Conservation (phyloP, 306 rosid genomes). For the Trichosanthes truncata region DNA sequence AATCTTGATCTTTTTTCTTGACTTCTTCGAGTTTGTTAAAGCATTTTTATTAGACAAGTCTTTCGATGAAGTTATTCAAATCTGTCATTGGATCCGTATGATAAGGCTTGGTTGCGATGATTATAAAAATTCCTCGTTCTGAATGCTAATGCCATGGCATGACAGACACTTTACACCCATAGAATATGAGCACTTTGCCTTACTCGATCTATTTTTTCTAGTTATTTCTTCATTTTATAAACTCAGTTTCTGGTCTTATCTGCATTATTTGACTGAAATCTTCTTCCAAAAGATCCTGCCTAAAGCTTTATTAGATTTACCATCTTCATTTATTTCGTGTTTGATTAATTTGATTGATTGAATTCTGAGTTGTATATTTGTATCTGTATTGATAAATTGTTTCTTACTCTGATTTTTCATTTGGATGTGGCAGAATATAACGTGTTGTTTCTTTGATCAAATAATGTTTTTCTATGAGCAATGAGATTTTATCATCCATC, state of each 20-base stretch:
- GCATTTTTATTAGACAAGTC: background rate
- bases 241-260: background rate
- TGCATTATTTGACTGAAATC: background rate
- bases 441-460: too few relatives aligned
- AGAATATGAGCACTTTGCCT: slow-evolving; percentile 80
- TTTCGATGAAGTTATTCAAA: background rate
- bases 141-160: slow-evolving; percentile 82
- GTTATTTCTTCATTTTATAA: background rate
- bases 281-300: background rate
- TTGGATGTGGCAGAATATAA: background rate
- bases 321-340: background rate
- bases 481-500: too few relatives aligned
- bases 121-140: slow-evolving; percentile 98
- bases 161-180: slow-evolving; percentile 99
- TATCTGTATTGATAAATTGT: background rate
- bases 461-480: too few relatives aligned
- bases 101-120: slow-evolving; percentile 48
- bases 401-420: background rate
- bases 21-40: background rate
- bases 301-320: background rate
- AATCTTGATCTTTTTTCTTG: background rate
- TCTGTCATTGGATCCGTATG: background rate
- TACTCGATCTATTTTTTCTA: background rate
- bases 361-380: background rate
- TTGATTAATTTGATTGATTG: background rate